These are phyloP conservation scores for Pyrrhoderma noxium DNA, from an alignment of 1,284 basidiomycete genomes.

Conservation along the genomic window DNA sequence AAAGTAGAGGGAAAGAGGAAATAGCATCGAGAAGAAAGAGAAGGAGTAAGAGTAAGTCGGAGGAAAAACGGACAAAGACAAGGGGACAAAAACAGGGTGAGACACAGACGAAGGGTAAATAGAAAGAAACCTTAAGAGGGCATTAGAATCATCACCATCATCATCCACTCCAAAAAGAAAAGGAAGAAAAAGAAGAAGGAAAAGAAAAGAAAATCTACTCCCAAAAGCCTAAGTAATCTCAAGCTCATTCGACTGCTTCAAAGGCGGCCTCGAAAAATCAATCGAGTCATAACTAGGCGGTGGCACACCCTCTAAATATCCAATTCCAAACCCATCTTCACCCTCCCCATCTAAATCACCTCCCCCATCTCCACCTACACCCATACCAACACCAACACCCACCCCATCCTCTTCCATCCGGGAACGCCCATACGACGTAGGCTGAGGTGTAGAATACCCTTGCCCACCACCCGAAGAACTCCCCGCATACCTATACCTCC, in stretches of 20 bases:
- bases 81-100: not conserved
- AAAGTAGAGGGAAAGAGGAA: not conserved
- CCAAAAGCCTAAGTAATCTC: no score
- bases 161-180: not conserved
- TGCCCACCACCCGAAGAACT: not conserved
- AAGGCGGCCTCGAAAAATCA: conserved; percentile 13
- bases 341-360: not conserved
- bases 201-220: not conserved
- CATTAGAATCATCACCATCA: no score
- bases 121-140: no score
- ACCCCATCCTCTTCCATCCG: not conserved
- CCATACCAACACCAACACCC: not conserved
- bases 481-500: not conserved
- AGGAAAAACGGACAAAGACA: not conserved
- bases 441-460: not conserved
- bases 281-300: conserved; percentile 17
- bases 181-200: not conserved
- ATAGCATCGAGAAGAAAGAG: not conserved
- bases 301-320: not conserved
- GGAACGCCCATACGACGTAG: no score
- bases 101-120: not conserved
- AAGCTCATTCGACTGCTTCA: not conserved
- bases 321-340: not conserved
- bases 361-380: not conserved
- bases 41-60: not conserved